Conservation (phyloP, 2,329 filamentous ascomycete species). For the Curvularia sp. region DNA sequence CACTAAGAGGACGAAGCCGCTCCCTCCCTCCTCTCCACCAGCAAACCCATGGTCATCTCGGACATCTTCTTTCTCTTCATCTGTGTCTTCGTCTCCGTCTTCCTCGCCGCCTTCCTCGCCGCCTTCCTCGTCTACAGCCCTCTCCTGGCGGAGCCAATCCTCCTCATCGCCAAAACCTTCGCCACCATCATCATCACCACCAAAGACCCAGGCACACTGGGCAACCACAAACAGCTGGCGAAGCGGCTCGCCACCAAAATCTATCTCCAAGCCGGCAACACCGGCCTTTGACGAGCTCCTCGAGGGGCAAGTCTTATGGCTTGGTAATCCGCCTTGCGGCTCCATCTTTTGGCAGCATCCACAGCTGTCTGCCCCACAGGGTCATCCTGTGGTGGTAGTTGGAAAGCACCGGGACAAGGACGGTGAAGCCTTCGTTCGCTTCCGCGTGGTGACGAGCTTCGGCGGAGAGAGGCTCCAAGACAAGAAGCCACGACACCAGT, state of each 20-base stretch:
- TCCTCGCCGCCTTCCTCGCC: neutral
- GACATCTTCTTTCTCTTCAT: neutral
- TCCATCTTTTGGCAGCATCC: constrained; percentile 9
- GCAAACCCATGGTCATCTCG: neutral
- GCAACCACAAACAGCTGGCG: constrained; percentile 8
- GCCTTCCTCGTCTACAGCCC: neutral
- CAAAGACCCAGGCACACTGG: constrained; percentile 1
- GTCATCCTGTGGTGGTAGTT: constrained; percentile 23
- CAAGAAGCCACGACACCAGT: constrained; percentile 2
- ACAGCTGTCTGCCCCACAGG: neutral
- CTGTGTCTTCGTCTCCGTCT: neutral
- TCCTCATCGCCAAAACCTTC: constrained; percentile 3
- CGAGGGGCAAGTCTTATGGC: constrained; percentile 16
- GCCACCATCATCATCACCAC: neutral
- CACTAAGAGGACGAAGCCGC: neutral
- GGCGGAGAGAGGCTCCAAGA: constrained; percentile 11
- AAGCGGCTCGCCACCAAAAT: neutral
- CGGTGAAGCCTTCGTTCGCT: constrained; percentile 14
- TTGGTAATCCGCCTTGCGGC: neutral
- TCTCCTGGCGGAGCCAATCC: neutral
- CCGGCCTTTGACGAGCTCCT: constrained; percentile 5
- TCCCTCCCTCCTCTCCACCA: constrained; percentile 4
- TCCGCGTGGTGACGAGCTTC: constrained; percentile 25
- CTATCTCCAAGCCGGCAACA: constrained; percentile 2
- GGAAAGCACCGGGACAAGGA: neutral